Evolutionary conservation across 2,329 filamentous ascomycete genomes (phyloP).

Genomic region (Metarhizium sp.): DNA sequence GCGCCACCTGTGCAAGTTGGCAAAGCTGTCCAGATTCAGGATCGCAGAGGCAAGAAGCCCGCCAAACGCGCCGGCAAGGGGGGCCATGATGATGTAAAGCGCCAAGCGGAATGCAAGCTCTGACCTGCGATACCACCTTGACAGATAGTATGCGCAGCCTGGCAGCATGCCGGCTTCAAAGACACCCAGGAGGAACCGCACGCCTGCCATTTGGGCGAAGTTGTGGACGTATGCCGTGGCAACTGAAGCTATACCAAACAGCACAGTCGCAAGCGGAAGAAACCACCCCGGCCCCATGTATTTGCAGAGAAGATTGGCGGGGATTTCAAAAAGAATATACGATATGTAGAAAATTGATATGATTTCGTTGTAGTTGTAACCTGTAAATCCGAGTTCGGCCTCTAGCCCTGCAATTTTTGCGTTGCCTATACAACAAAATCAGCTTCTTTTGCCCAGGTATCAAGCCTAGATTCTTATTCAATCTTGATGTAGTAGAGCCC

Average conservation of each 20-base stretch:
- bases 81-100: conserved; percentile 62
- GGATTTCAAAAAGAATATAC: conserved; percentile 66
- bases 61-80: conserved; percentile 62
- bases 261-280: conserved; percentile 50
- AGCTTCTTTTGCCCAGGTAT: neutral
- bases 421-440: conserved; percentile 40
- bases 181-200: conserved; percentile 57
- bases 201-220: conserved; percentile 41
- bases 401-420: conserved; percentile 57
- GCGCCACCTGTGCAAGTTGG: conserved; percentile 47
- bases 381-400: conserved; percentile 46
- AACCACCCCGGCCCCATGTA: conserved; percentile 65
- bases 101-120: conserved; percentile 60
- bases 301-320: conserved; percentile 60
- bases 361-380: conserved; percentile 60
- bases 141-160: conserved; percentile 65
- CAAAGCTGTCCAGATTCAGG: conserved; percentile 49
- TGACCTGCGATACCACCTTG: conserved; percentile 60
- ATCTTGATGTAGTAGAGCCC: too few relatives aligned
- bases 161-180: conserved; percentile 70
- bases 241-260: conserved; percentile 55
- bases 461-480: too few relatives aligned
- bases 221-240: conserved; percentile 56
- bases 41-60: conserved; percentile 58
- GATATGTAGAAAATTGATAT: conserved; percentile 63